Base-by-base conservation (phyloP, 2,329 filamentous ascomycete species). In the Aspergillus sp. region DNA sequence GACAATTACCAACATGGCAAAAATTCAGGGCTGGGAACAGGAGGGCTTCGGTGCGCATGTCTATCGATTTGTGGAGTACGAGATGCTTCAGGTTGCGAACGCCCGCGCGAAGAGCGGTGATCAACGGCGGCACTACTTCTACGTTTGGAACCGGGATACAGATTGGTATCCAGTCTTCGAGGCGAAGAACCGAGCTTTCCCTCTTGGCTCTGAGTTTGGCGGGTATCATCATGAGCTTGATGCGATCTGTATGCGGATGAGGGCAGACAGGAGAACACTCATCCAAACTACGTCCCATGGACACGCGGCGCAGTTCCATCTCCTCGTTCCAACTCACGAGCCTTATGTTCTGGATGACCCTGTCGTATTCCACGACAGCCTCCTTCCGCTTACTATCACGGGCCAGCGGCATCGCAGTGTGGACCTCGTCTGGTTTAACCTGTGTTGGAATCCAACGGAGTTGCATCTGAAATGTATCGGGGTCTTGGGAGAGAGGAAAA, bases 121-220 rank as follows among this genome's bases (percentile, higher is more conserved):
- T 31, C 39, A 47, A 11, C 18, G 22, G 22, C 3, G 22, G 20
- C 53, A 55, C 42, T 55, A 29, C 42, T 55, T 55, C 39, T 55
- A 55, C 39, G 53, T 55, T 11, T 55, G 42, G 53, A 55, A 49
- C 9, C 11, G 42, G 18, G 53, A 55, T 31, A 55, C 53, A 55
- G 53, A 55, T 47, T 55, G 53, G 42, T 55, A 55, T 36, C 53
- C 53, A 12, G 53, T 47, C 14, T 55, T 55, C 53, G 53, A 55
- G 22, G 53, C 53, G 10, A 55, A 47, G 39, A 49, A 49, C 53
- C 53, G 42, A 47, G 53, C 39, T 4, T 55, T 29, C 24, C 53
- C 53, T 55, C 53, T 55, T 29, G 53, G 53, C 18, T 3, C 53
- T 46, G 39, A 47, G 22, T 55, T 55, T 46, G 53, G 53, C 24